These are phyloP conservation scores for Pichia sp. DNA, from an alignment of 1,139 yeast genomes.

Conservation along the genomic window DNA sequence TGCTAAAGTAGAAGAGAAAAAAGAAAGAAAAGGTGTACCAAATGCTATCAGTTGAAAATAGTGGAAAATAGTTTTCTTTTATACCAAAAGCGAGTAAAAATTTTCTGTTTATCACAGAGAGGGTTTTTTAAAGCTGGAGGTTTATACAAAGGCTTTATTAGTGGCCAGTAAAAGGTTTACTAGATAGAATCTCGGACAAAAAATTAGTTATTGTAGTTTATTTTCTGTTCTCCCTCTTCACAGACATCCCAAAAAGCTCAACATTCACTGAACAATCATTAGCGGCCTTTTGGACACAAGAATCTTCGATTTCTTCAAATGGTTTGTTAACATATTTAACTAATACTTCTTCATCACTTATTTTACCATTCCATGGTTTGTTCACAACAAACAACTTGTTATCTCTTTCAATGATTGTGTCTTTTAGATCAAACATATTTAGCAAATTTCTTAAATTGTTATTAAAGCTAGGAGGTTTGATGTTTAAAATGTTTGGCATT, in stretches of 20 bases:
- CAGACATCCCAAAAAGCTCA: conserved; percentile 67
- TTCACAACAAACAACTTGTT: conserved; percentile 17
- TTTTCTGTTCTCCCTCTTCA: conserved; percentile 63
- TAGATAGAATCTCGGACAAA: too few relatives aligned
- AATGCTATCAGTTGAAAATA: neutral
- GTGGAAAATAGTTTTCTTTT: neutral
- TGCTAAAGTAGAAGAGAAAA: neutral
- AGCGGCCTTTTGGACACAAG: conserved; percentile 41
- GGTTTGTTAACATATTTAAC: conserved; percentile 36
- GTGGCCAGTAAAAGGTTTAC: too few relatives aligned
- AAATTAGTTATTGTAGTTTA: neutral
- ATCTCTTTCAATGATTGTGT: conserved; percentile 20
- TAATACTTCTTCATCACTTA: conserved; percentile 26
- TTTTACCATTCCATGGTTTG: conserved; percentile 10
- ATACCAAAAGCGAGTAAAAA: neutral
- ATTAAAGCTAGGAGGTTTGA: conserved; percentile 29
- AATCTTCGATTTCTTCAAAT: conserved; percentile 67
- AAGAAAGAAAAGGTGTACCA: neutral
- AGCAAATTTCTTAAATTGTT: conserved; percentile 25
- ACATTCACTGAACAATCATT: conserved; percentile 69
- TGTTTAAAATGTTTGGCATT: conserved; percentile 20
- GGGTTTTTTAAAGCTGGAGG: neutral
- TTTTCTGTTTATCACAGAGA: neutral
- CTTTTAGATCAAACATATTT: conserved; percentile 18
- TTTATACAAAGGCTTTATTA: too few relatives aligned